Percentiles rank a stretch among this genome's conserved stretches.
Evolutionary conservation across 1,284 basidiomycete genomes (phyloP).

Genomic region (Papiliotrema flavescens): DNA sequence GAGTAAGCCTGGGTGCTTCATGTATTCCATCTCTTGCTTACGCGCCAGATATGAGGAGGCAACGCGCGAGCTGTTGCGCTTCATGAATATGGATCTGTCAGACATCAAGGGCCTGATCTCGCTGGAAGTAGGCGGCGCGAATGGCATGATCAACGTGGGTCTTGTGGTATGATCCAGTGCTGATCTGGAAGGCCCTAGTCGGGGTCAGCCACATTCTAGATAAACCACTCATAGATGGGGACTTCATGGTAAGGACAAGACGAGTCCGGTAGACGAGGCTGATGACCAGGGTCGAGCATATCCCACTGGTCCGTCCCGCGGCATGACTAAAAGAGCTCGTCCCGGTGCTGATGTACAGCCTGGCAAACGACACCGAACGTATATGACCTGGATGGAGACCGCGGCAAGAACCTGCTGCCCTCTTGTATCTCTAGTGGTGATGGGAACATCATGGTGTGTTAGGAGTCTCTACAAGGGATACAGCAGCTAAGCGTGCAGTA

Average conservation of each 20-base stretch:
- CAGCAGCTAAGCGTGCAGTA: not conserved
- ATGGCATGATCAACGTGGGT: conserved; percentile 56
- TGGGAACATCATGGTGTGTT: conserved; percentile 23
- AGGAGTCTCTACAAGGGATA: not conserved
- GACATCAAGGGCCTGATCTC: conserved; percentile 16
- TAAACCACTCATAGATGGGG: conserved; percentile 52
- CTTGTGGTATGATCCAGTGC: not conserved
- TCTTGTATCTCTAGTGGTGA: conserved; percentile 26
- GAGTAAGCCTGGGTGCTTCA: conserved; percentile 8
- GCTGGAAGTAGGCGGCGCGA: conserved; percentile 55
- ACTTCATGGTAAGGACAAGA: conserved; percentile 32
- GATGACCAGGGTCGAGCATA: conserved; percentile 17
- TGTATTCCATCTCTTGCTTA: not conserved
- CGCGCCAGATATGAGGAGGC: conserved; percentile 6
- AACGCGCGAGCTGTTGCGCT: too few species aligned
- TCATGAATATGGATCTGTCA: too few species aligned
- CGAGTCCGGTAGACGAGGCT: too few species aligned
- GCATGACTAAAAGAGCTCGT: too few species aligned
- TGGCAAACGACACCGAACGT: conserved; percentile 36
- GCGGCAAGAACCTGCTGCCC: conserved; percentile 26
- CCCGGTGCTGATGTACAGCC: too few species aligned
- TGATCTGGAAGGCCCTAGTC: conserved; percentile 35
- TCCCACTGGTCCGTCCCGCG: conserved; percentile 9
- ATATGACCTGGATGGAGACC: conserved; percentile 17
- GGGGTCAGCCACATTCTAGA: conserved; percentile 40